Evolutionary conservation across 2,329 filamentous ascomycete species (phyloP), one percentile per base, ranked within the genome.

Genomic region (Cercospora brassicicola): DNA sequence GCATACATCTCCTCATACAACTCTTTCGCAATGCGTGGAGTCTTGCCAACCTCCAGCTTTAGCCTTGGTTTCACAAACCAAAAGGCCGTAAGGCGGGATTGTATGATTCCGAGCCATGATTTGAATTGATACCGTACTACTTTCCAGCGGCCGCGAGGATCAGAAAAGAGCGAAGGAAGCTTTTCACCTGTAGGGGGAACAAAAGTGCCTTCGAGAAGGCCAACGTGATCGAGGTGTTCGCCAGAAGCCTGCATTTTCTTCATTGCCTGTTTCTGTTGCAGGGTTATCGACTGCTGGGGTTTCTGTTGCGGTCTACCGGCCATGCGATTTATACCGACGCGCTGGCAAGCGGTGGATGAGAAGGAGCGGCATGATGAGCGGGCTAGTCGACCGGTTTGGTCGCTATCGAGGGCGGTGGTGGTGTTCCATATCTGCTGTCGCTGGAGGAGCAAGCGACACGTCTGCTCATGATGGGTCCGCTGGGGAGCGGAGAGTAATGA

Each of bases 1-100:
- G 73, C 78, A 73, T 85, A 85, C 80, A 86, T 82, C 28, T 75
- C 69, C 56, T 77, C 68, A 67, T 86, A 83, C n/a, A 85, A 75
- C 8, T 77, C 71, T 48, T 75, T 75, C 10, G 80, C 82, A 45
- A 81, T 76, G 9, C 71, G 62, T 18, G 80, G 78, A 45, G 82
- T 76, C 51, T 79, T 73, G 23, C 69, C 71, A 26, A 80, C 64
- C 78, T 80, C 60, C 8, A 69, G 63, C 30, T 70, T 68, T 15
- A 70, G 18, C 6, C 59, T 56, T 4, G 71, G 69, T 31, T 66
- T 72, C 11, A 69, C 61, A 51, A 59, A 39, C 65, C 67, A 71
- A 42, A 56, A 70, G 13, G 70, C 65, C 55, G 62, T 66, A 23
- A 68, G 65, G 28, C 45, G 63, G 36, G 45, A 26, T 59, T 68